A percentile compares a stretch with the other conserved stretches of the same genome.
Evolutionary conservation across 2,329 filamentous ascomycete genomes (phyloP).

Genomic region (Davidsoniella virescens): DNA sequence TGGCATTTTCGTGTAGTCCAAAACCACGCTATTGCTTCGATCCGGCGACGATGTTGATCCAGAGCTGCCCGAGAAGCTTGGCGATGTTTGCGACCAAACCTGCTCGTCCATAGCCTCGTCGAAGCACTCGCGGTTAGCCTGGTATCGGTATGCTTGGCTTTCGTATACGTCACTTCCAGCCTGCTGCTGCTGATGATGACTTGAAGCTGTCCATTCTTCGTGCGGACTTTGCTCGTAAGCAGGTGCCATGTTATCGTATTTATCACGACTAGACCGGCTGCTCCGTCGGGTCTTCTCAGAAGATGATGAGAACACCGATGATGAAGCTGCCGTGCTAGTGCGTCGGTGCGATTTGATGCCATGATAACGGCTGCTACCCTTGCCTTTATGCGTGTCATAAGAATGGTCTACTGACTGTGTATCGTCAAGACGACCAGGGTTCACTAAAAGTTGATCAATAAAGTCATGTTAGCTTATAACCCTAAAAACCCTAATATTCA

Average conservation of each 20-base stretch:
- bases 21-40: neutral
- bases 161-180: neutral
- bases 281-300: neutral
- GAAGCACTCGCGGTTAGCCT: neutral
- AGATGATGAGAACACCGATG: no score
- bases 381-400: neutral
- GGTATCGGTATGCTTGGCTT: neutral
- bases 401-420: no score
- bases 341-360: neutral
- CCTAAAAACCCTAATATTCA: no score
- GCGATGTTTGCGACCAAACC: neutral
- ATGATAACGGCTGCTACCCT: neutral
- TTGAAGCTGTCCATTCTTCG: neutral
- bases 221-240: no score
- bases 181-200: constrained; percentile 1
- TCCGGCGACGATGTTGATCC: neutral
- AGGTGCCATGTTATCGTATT: neutral
- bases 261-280: neutral
- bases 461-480: no score
- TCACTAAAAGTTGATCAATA: no score
- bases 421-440: no score
- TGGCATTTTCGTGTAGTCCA: neutral
- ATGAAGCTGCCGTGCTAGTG: neutral
- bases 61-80: neutral
- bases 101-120: neutral